Percentiles rank a stretch among this genome's conserved stretches.
phyloP scores from a whole-genome alignment of 345 rosid species.

The Gossypium turneri region DNA sequence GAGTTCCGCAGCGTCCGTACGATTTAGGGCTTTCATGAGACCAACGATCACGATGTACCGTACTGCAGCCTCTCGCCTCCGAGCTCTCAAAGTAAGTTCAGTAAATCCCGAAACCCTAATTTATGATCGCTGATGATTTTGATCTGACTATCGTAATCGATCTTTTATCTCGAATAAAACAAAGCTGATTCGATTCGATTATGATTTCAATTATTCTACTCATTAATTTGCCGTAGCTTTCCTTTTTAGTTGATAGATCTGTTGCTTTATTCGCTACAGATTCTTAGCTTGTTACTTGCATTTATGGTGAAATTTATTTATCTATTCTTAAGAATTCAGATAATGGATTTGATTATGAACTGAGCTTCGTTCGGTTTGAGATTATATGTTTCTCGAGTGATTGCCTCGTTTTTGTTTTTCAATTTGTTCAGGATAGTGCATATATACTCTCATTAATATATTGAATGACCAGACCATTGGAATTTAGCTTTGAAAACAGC shows the following conservation, averaged over 20 bases:
- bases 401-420: not conserved
- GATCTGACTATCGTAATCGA: not conserved
- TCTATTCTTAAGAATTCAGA: not conserved
- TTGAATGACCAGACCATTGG: not conserved
- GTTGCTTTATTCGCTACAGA: constrained; percentile 9
- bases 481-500: not conserved
- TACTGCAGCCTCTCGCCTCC: constrained; percentile 39
- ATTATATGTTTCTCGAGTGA: not conserved
- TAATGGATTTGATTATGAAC: not conserved
- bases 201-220: not conserved
- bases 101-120: constrained; percentile 8
- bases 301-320: not conserved
- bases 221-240: not conserved
- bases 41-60: constrained; percentile 45
- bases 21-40: constrained; percentile 22
- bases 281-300: not conserved
- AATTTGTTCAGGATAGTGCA: not conserved
- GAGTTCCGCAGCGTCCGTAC: not conserved
- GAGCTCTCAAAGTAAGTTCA: constrained; percentile 41
- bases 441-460: not conserved
- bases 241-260: constrained; percentile 10
- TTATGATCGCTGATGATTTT: too few relatives aligned
- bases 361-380: not conserved
- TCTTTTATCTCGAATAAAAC: not conserved
- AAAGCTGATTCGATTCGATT: constrained; percentile 1